A percentile compares a stretch with the other conserved stretches of the same genome.
Conservation (phyloP, 345 rosid species). For the Heritiera littoralis region DNA sequence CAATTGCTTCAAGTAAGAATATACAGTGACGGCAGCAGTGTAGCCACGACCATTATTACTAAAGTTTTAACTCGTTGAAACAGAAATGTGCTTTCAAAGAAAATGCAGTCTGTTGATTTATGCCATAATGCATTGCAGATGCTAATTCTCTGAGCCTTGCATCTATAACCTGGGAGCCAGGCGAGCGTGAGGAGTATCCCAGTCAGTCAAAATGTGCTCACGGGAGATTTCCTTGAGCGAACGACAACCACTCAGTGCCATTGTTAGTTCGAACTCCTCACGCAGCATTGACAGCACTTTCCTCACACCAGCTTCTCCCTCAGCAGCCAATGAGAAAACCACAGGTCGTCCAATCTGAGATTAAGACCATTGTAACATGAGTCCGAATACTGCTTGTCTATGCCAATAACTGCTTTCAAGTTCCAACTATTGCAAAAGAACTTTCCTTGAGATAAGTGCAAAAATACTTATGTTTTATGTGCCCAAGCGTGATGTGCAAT, state of each 20-base stretch:
- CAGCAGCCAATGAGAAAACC: constrained; percentile 80
- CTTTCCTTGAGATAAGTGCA: no score
- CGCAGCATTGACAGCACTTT: constrained; percentile 82
- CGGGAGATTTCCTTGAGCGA: constrained; percentile 86
- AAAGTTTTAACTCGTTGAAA: constrained; percentile 21
- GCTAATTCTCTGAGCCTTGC: background rate
- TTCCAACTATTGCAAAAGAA: no score
- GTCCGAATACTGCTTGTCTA: background rate
- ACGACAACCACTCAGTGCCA: constrained; percentile 88
- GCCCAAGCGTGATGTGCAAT: background rate
- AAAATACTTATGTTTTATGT: no score
- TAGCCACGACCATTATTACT: constrained; percentile 35
- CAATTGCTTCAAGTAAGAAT: constrained; percentile 21
- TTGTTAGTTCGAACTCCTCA: constrained; percentile 86
- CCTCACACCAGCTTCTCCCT: constrained; percentile 77
- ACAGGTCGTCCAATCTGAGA: constrained; percentile 91
- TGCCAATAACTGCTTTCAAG: no score
- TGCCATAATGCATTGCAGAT: constrained; percentile 7
- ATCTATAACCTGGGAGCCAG: constrained; percentile 44
- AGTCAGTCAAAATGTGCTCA: constrained; percentile 63
- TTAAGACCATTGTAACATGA: background rate
- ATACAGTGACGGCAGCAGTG: constrained; percentile 44
- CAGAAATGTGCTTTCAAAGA: constrained; percentile 18
- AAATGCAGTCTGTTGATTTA: constrained; percentile 1
- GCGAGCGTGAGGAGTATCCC: constrained; percentile 57